These are phyloP conservation scores for Fomitopsis serialis DNA, from an alignment of 768 basidiomycete genomes.

Conservation along the genomic window DNA sequence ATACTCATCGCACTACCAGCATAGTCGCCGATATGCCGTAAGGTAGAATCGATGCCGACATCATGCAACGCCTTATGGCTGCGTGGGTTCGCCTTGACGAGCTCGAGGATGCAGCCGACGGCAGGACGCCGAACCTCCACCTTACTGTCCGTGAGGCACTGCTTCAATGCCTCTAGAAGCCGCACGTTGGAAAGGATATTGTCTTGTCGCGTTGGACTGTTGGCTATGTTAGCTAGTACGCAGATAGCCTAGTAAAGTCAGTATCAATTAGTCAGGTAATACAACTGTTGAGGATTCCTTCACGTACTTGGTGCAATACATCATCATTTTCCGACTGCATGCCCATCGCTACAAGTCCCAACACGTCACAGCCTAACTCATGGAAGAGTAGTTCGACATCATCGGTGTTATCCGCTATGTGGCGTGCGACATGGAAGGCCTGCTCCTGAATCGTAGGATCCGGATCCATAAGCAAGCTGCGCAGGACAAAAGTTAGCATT, in stretches of 20 bases:
- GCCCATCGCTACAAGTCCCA: constrained; percentile 40
- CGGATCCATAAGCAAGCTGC: constrained; percentile 49
- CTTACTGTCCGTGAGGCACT: constrained; percentile 53
- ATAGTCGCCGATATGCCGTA: constrained; percentile 40
- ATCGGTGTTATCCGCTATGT: constrained; percentile 59
- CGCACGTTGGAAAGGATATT: constrained; percentile 45
- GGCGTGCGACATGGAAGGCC: constrained; percentile 58
- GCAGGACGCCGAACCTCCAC: constrained; percentile 57
- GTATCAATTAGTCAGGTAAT: neutral
- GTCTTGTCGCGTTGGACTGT: constrained; percentile 46
- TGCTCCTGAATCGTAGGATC: constrained; percentile 64
- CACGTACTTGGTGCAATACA: constrained; percentile 46
- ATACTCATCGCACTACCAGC: constrained; percentile 19
- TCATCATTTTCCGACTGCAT: constrained; percentile 49
- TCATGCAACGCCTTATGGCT: constrained; percentile 35
- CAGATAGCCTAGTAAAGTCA: constrained; percentile 42
- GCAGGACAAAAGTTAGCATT: neutral
- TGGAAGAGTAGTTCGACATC: constrained; percentile 59
- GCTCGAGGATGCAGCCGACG: constrained; percentile 51
- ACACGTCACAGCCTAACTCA: constrained; percentile 45
- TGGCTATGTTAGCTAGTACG: constrained; percentile 64
- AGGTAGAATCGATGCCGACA: constrained; percentile 38
- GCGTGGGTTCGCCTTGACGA: constrained; percentile 38
- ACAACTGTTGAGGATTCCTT: too few species aligned
- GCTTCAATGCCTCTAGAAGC: constrained; percentile 50